Evolutionary conservation across 1,139 yeast species (phyloP).

Genomic region (Protomyces lactucae-debilis): DNA sequence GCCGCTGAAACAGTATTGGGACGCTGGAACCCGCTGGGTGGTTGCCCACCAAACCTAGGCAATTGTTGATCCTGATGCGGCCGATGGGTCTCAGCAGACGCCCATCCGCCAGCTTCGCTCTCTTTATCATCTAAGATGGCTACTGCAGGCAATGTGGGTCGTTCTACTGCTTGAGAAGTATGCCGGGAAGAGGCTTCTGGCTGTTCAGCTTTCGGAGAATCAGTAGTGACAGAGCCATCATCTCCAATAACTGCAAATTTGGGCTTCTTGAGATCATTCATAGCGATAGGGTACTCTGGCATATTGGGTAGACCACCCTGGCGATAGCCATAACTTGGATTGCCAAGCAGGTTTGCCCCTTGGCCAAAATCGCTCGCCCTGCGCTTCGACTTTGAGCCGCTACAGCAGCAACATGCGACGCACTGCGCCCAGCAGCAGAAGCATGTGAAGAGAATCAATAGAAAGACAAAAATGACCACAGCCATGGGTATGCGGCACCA

Average conservation of each 20-base stretch:
- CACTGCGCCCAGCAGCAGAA: slow-evolving; percentile 28
- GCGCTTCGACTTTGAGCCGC: slow-evolving; percentile 1
- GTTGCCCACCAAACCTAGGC: neutral
- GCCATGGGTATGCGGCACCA: slow-evolving; percentile 26
- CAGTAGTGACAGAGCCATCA: slow-evolving; percentile 23
- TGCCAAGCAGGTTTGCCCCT: slow-evolving; percentile 2
- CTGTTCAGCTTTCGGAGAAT: neutral
- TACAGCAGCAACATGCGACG: slow-evolving; percentile 25
- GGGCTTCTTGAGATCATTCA: slow-evolving; percentile 16
- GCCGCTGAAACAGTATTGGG: neutral
- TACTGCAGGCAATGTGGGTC: neutral
- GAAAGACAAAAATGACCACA: slow-evolving; percentile 27
- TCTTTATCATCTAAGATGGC: neutral
- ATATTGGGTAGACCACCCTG: slow-evolving; percentile 12
- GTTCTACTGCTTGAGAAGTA: neutral
- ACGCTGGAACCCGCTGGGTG: neutral
- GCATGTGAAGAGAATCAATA: slow-evolving; percentile 30
- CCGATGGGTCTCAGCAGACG: neutral
- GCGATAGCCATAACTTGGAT: slow-evolving; percentile 5
- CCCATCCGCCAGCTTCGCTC: neutral
- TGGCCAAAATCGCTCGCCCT: slow-evolving; percentile 2
- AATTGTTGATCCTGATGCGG: neutral
- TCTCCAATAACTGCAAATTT: slow-evolving; percentile 24
- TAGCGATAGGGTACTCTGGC: slow-evolving; percentile 13
- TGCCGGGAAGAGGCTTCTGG: neutral